Percentiles rank a stretch among this genome's conserved stretches.
These are phyloP conservation scores for Rhodotorula babjevae DNA, from an alignment of 768 basidiomycete genomes.

Conservation along the genomic window DNA sequence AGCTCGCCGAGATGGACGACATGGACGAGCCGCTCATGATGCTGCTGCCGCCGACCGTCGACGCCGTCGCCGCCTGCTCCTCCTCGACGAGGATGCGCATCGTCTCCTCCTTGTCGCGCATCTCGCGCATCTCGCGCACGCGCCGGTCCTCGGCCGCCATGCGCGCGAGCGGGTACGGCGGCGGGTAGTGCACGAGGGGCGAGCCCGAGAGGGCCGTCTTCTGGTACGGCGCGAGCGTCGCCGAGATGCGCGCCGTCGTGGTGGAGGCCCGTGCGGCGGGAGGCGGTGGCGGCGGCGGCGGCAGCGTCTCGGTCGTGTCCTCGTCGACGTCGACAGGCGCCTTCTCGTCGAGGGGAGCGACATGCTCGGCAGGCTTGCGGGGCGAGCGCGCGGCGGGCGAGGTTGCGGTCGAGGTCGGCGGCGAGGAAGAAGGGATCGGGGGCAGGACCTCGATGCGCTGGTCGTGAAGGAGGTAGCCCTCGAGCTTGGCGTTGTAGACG, in stretches of 20 bases:
- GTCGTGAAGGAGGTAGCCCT: slow-evolving; percentile 54
- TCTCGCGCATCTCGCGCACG: slow-evolving; percentile 39
- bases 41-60: background rate
- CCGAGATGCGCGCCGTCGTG: slow-evolving; percentile 1
- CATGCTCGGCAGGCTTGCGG: background rate
- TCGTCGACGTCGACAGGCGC: too few relatives aligned
- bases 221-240: slow-evolving; percentile 57
- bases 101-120: slow-evolving; percentile 34
- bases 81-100: slow-evolving; percentile 32
- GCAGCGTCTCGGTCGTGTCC: background rate
- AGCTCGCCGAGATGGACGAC: slow-evolving; percentile 10
- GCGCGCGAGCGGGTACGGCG: slow-evolving; percentile 76
- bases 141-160: slow-evolving; percentile 86
- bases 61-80: background rate
- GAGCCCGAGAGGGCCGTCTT: slow-evolving; percentile 89
- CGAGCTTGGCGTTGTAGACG: slow-evolving; percentile 86
- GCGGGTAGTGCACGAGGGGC: slow-evolving; percentile 82
- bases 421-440: rapidly evolving
- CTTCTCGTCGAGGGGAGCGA: background rate
- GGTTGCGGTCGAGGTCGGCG: background rate
- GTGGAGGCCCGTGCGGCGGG: background rate
- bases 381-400: background rate
- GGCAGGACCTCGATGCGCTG: slow-evolving; percentile 46
- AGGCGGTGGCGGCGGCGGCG: too few relatives aligned
- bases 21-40: too few relatives aligned